These are phyloP conservation scores for Coniochaeta sp. DNA, from an alignment of 2,329 filamentous ascomycete genomes.

Conservation along the genomic window DNA sequence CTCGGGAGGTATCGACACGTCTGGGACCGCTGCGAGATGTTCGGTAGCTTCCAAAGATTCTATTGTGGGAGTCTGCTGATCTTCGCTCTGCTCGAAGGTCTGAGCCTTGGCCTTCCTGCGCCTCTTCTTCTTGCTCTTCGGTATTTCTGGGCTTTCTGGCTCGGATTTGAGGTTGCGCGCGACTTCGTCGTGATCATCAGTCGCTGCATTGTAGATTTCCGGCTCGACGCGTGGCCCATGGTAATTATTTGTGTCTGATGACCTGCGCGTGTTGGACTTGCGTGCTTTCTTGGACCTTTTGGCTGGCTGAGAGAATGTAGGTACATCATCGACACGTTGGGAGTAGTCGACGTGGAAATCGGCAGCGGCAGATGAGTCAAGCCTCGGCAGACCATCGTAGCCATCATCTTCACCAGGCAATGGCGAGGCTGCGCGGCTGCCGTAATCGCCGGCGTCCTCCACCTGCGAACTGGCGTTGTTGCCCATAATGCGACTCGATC, in stretches of 20 bases:
- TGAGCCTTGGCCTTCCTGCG: not conserved
- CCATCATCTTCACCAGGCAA: not conserved
- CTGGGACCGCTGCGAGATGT: not conserved
- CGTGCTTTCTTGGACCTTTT: not conserved
- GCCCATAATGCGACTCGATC: not conserved
- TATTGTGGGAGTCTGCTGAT: not conserved
- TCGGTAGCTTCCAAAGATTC: not conserved
- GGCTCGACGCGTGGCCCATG: not conserved
- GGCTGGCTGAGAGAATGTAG: not conserved
- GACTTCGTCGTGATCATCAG: not conserved
- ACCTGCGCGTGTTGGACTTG: not conserved
- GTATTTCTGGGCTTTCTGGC: not conserved
- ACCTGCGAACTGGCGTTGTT: not conserved
- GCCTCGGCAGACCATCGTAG: not conserved
- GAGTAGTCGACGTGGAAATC: slow-evolving; percentile 14
- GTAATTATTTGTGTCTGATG: not conserved
- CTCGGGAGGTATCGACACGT: not conserved
- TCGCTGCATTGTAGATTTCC: not conserved
- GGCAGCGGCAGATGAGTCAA: slow-evolving; percentile 18
- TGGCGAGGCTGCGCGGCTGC: not conserved
- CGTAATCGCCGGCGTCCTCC: not conserved
- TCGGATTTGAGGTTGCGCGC: not conserved
- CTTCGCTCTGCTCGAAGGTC: not conserved
- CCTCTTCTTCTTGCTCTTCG: not conserved
- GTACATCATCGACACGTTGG: not conserved